Evolutionary conservation across 352 stramenopile genomes (phyloP), one percentile per base, ranked within the genome.

Genomic region (Phytophthora podocarpi): DNA sequence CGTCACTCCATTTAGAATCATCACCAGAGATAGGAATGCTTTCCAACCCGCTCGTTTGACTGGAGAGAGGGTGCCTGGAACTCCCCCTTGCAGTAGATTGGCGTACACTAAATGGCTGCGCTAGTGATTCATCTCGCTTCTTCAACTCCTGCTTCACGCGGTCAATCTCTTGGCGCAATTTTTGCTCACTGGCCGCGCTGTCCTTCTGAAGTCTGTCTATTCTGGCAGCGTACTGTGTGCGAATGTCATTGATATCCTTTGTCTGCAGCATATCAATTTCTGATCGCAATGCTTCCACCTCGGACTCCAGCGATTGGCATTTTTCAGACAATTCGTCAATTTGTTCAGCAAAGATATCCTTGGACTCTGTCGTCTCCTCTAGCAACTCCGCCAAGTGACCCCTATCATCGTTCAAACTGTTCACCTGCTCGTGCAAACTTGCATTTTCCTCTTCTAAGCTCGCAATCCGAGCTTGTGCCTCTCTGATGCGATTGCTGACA

Each of bases 231-330:
- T 87, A 91, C 16, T 81, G 58, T 18, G 37, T 37, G 12, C 74
- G 74, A 42, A 91, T 69, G 24, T 68, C 67, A 15, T 74, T 75
- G 10, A 89, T 64, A 39, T 93, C 82, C 4, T 81, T 78, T 5
- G 78, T 80, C 61, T 91, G 82, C 36, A 93, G 35, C 10, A 90
- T 53, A 9, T 77, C 70, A n/a, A 91, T 76, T 59, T 93, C 80
- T 8, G 78, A 83, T 27, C 57, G 68, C 27, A 93, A 64, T 1
- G 82, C 59, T 28, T 93, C 82, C 11, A 79, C 63, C 39, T 89
- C 77, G 2, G 75, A 76, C 40, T 84, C 59, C 0, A 78, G 47
- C 0, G 76, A 72, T 11, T 61, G 52, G 8, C 70, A 78, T 37
- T 80, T 76, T 23, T 76, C 56, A 5, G 36, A 58, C 26, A 82